Evolutionary conservation across 2,329 filamentous ascomycete species (phyloP).

Genomic region (Aspergillus sp.): DNA sequence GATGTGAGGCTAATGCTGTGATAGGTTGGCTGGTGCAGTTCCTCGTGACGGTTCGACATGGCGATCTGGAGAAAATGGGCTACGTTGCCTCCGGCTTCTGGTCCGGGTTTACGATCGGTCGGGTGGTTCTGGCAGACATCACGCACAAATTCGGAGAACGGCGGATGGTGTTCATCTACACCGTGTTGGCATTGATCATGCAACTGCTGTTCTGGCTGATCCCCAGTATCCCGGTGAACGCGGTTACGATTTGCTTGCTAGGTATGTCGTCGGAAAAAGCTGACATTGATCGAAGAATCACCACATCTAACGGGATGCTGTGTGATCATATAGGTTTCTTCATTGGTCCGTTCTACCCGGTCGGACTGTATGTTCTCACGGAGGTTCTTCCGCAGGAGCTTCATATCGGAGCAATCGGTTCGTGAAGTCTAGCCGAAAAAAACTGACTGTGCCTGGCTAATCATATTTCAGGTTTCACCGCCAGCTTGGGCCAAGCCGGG

Average conservation of each 20-base stretch:
- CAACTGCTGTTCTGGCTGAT: slow-evolving; percentile 26
- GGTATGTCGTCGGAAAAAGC: slow-evolving; percentile 12
- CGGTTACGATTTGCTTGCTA: slow-evolving; percentile 23
- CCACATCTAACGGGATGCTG: neutral
- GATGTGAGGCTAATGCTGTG: neutral
- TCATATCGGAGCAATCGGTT: slow-evolving; percentile 24
- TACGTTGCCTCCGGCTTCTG: slow-evolving; percentile 26
- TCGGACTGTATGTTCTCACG: slow-evolving; percentile 24
- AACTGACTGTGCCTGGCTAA: neutral
- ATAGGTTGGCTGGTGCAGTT: slow-evolving; percentile 26
- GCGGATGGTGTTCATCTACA: slow-evolving; percentile 23
- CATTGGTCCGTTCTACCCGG: slow-evolving; percentile 27
- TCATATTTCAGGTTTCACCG: slow-evolving; percentile 19
- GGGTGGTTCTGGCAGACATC: slow-evolving; percentile 22
- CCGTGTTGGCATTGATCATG: slow-evolving; percentile 16
- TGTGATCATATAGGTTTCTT: slow-evolving; percentile 19
- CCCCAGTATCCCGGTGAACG: slow-evolving; percentile 21
- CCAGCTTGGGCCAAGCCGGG: slow-evolving; percentile 22
- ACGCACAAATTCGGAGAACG: slow-evolving; percentile 25
- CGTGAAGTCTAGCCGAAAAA: neutral
- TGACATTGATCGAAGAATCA: neutral
- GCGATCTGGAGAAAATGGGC: slow-evolving; percentile 23
- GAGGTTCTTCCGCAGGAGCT: slow-evolving; percentile 23
- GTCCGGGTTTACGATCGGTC: slow-evolving; percentile 23
- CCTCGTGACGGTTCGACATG: slow-evolving; percentile 22